Percentiles rank a stretch among this genome's conserved stretches.
Evolutionary conservation across 2,329 filamentous ascomycete genomes (phyloP).

Genomic region (Fusarium udum): DNA sequence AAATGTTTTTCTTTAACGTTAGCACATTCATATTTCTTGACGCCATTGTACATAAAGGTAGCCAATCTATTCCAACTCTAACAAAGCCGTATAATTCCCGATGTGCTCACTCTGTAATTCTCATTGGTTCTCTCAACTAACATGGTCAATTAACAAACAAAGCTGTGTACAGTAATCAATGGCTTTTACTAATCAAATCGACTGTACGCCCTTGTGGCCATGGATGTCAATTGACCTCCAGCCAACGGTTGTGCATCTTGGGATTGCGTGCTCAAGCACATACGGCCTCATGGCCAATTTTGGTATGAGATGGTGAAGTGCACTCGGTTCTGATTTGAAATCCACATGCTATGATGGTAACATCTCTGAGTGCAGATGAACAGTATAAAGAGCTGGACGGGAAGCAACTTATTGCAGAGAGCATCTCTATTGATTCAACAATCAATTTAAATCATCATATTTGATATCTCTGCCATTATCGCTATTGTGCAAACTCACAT

Average conservation of each 20-base stretch:
- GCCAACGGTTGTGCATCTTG: conserved; percentile 30
- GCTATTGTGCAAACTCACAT: background rate
- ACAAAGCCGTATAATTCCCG: conserved; percentile 20
- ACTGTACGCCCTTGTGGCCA: conserved; percentile 22
- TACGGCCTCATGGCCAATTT: conserved; percentile 29
- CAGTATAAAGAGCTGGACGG: conserved; percentile 29
- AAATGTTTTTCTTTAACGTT: background rate
- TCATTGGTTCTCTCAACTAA: background rate
- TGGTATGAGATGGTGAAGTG: conserved; percentile 23
- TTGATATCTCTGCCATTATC: background rate
- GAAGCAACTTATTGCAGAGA: conserved; percentile 5
- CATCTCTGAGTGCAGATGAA: background rate
- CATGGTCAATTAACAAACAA: background rate
- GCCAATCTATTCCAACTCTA: background rate
- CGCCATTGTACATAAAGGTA: background rate
- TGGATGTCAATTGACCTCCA: conserved; percentile 24
- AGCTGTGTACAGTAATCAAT: conserved; percentile 37
- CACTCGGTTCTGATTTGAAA: conserved; percentile 43
- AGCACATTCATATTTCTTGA: background rate
- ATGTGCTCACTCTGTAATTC: background rate
- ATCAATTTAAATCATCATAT: background rate
- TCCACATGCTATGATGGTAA: conserved; percentile 22
- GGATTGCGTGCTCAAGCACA: conserved; percentile 41
- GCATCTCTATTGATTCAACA: background rate
- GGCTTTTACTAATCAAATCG: conserved; percentile 37